A percentile compares a stretch with the other conserved stretches of the same genome.
Conservation (phyloP, 2,329 filamentous ascomycete species). For the Bipolaris bicolor region DNA sequence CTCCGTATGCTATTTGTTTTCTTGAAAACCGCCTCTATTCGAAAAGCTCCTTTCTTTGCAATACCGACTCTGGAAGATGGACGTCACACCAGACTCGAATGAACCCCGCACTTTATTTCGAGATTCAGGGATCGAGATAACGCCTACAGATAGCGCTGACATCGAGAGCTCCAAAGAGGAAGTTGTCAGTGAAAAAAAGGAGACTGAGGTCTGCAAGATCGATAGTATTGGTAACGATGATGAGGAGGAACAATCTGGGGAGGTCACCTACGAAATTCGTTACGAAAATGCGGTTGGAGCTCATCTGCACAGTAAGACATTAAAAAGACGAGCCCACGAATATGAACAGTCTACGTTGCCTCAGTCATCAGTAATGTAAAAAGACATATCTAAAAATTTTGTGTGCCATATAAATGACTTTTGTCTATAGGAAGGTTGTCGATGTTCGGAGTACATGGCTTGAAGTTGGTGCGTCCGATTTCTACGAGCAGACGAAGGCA, state of each 20-base stretch:
- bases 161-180: not conserved
- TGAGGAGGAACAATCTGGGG: not conserved
- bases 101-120: not conserved
- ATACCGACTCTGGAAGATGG: not conserved
- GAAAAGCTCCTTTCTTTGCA: not conserved
- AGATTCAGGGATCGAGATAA: not conserved
- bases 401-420: not conserved
- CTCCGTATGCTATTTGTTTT: not conserved
- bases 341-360: not conserved
- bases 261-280: not conserved
- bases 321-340: not conserved
- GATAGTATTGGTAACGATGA: no score
- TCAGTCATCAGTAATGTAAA: not conserved
- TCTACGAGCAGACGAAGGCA: not conserved
- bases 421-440: not conserved
- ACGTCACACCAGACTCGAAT: not conserved
- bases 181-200: no score
- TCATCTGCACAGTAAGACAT: not conserved
- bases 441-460: slow-evolving; percentile 2
- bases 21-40: not conserved
- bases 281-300: not conserved
- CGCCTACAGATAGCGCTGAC: not conserved
- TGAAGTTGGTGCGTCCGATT: not conserved
- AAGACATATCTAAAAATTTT: not conserved
- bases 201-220: no score